These are phyloP conservation scores for Nannizzia gypsea DNA, from an alignment of 2,329 filamentous ascomycete genomes.

Conservation along the genomic window DNA sequence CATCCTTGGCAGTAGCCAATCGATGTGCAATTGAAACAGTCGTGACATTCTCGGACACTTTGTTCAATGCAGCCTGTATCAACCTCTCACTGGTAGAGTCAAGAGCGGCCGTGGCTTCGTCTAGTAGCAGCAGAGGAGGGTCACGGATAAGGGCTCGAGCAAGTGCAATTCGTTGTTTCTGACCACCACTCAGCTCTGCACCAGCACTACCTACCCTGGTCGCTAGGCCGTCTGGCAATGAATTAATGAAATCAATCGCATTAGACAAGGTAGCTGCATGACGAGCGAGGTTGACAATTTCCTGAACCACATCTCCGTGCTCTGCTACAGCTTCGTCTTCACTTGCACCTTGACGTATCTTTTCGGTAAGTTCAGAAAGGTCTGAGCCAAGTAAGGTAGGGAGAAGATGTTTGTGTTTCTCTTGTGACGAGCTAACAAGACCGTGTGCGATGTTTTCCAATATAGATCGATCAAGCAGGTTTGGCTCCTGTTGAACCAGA, in stretches of 20 bases:
- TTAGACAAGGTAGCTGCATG: constrained; percentile 21
- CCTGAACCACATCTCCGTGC: constrained; percentile 17
- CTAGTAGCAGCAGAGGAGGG: constrained; percentile 56
- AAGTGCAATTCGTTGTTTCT: constrained; percentile 84
- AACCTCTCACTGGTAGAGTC: constrained; percentile 27
- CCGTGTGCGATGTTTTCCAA: constrained; percentile 45
- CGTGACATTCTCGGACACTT: constrained; percentile 21
- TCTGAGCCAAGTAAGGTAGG: constrained; percentile 19
- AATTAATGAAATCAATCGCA: constrained; percentile 21
- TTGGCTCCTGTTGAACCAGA: constrained; percentile 42
- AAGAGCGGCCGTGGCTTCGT: constrained; percentile 29
- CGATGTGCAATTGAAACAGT: constrained; percentile 30
- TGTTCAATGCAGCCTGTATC: constrained; percentile 24
- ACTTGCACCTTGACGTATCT: constrained; percentile 18
- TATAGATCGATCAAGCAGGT: constrained; percentile 41
- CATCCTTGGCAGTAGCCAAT: constrained; percentile 26
- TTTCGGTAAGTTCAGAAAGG: constrained; percentile 19
- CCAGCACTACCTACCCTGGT: constrained; percentile 27
- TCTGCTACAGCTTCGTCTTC: constrained; percentile 18
- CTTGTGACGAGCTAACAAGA: constrained; percentile 28
- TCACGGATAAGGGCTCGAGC: constrained; percentile 74
- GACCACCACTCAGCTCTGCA: constrained; percentile 47
- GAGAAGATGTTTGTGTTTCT: constrained; percentile 19
- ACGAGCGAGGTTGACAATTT: constrained; percentile 22
- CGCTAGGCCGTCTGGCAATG: constrained; percentile 18